These are phyloP conservation scores for Oryza punctata DNA, from an alignment of 176 grass and related monocot species.

Conservation along the genomic window DNA sequence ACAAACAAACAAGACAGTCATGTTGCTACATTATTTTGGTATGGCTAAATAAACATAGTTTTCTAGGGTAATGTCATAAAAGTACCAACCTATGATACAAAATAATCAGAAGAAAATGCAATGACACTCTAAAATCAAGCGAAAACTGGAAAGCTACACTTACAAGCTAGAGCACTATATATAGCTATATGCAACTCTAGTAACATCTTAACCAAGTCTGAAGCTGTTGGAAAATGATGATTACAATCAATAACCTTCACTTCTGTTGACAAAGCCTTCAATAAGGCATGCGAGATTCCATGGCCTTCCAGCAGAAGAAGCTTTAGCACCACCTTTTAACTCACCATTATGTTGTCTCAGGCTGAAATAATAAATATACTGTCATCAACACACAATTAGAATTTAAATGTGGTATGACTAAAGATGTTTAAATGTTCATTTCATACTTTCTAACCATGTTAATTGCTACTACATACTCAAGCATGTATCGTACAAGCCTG, in stretches of 20 bases:
- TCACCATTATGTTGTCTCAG: slow-evolving; percentile 90
- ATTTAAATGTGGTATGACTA: neutral
- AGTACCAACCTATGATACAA: neutral
- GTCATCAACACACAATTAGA: neutral
- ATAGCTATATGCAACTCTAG: neutral
- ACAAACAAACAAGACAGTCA: neutral
- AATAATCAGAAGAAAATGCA: neutral
- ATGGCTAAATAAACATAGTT: slow-evolving; percentile 1
- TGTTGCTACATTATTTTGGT: neutral
- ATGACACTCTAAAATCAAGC: neutral
- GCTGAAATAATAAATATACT: slow-evolving; percentile 38
- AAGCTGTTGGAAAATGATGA: neutral
- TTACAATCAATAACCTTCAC: slow-evolving; percentile 63
- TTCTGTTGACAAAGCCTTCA: slow-evolving; percentile 69
- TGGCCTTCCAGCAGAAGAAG: slow-evolving; percentile 71
- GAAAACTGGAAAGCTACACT: neutral
- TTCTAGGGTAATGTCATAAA: neutral
- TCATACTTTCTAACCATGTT: slow-evolving; percentile 10
- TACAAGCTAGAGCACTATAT: neutral
- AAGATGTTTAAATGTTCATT: neutral
- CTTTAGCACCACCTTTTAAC: slow-evolving; percentile 92
- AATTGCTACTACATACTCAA: neutral
- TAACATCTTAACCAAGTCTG: neutral
- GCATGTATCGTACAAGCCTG: slow-evolving; percentile 3
- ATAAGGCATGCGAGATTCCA: slow-evolving; percentile 85